These are phyloP conservation scores for Ilex asprella DNA, from an alignment of 257 asterid genomes.

Conservation along the genomic window DNA sequence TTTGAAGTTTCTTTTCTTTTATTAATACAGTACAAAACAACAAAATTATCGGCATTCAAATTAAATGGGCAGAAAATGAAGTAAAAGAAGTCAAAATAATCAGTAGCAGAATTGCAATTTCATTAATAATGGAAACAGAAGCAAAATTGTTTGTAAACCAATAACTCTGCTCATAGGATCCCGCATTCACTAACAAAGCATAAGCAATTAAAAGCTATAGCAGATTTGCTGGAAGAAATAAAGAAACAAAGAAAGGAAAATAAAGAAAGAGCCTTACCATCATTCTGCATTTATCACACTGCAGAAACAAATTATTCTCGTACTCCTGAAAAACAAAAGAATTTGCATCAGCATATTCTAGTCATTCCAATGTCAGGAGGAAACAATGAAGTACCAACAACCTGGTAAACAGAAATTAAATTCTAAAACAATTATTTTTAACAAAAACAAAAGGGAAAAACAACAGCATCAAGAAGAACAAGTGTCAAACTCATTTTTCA, in stretches of 20 bases:
- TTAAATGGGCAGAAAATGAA: too few relatives aligned
- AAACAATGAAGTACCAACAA: neutral
- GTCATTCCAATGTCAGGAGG: neutral
- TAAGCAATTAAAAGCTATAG: constrained; percentile 2
- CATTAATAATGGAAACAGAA: too few relatives aligned
- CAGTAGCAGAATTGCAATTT: too few relatives aligned
- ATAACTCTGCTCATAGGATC: too few relatives aligned
- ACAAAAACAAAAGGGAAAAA: constrained; percentile 7
- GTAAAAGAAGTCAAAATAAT: too few relatives aligned
- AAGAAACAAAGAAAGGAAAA: constrained; percentile 11
- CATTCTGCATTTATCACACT: constrained; percentile 99
- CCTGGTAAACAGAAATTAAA: too few relatives aligned
- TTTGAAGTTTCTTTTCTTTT: too few relatives aligned
- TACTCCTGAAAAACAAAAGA: constrained; percentile 68
- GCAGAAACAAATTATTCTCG: constrained; percentile 92
- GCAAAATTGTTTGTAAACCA: too few relatives aligned
- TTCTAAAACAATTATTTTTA: too few relatives aligned
- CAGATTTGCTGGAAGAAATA: constrained; percentile 5
- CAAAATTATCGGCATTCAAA: too few relatives aligned
- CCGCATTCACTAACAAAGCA: neutral
- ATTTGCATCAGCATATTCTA: constrained; percentile 19
- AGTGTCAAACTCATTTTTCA: too few relatives aligned
- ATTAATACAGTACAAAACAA: too few relatives aligned
- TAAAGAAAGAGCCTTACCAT: constrained; percentile 55
- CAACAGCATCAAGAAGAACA: neutral